These are phyloP conservation scores for Isabelozyma rhagii DNA, from an alignment of 805 yeast genomes.

Conservation along the genomic window DNA sequence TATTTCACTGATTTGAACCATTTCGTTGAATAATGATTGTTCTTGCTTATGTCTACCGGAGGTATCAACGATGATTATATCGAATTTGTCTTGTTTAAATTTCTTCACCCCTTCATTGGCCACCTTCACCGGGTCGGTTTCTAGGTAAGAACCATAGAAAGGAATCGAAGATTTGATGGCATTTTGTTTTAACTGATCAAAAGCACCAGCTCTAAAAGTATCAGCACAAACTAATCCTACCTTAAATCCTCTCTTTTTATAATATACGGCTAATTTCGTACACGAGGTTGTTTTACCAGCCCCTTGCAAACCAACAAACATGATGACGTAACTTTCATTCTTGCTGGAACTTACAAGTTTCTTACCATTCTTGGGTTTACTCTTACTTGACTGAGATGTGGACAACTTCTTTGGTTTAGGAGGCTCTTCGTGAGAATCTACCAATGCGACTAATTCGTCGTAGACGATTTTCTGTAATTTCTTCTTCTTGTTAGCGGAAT, in stretches of 20 bases:
- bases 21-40: constrained; percentile 83
- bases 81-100: constrained; percentile 88
- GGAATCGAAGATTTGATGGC: constrained; percentile 95
- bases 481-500: constrained; percentile 68
- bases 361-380: constrained; percentile 25
- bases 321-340: constrained; percentile 57
- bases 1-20: constrained; percentile 87
- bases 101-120: constrained; percentile 89
- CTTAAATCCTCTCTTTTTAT: constrained; percentile 88
- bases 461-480: constrained; percentile 88
- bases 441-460: constrained; percentile 85
- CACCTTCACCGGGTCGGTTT: constrained; percentile 91
- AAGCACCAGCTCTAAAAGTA: constrained; percentile 99
- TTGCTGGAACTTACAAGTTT: constrained; percentile 13
- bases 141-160: constrained; percentile 90
- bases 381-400: constrained; percentile 5
- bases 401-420: constrained; percentile 83
- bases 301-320: constrained; percentile 99
- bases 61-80: constrained; percentile 92
- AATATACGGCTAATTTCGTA: constrained; percentile 93
- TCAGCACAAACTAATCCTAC: constrained; percentile 98
- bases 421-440: constrained; percentile 62
- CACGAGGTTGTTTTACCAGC: constrained; percentile 98
- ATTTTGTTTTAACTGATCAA: constrained; percentile 95
- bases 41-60: constrained; percentile 98